Conservation (phyloP, 495 filamentous ascomycete genomes). For the Podospora fimiseda region DNA sequence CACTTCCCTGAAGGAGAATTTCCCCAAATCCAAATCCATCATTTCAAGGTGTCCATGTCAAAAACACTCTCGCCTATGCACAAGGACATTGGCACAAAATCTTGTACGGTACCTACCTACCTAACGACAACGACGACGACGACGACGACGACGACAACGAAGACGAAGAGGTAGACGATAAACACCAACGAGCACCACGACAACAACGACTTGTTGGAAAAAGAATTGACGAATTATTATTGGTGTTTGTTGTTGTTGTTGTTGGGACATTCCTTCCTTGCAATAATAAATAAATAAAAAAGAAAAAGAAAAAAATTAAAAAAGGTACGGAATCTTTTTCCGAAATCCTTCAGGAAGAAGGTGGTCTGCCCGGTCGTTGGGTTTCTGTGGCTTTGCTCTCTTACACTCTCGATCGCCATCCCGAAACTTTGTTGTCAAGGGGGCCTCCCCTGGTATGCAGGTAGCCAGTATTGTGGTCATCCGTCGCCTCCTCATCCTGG, state of each 20-base stretch:
- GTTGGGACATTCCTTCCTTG: not conserved
- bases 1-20: not conserved
- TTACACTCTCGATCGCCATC: conserved; percentile 18
- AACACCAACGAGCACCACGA: not conserved
- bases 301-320: too few relatives aligned
- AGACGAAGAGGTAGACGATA: not conserved
- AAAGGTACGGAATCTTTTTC: conserved; percentile 1
- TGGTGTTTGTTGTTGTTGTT: not conserved
- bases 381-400: not conserved
- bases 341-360: not conserved
- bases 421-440: conserved; percentile 25
- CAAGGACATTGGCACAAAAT: not conserved
- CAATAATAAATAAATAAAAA: too few relatives aligned
- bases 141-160: not conserved
- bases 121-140: not conserved
- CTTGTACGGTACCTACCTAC: too few relatives aligned
- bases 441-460: conserved; percentile 29
- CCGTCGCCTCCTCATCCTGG: conserved; percentile 9
- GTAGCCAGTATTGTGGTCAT: conserved; percentile 22
- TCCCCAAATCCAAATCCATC: not conserved
- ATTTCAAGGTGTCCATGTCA: too few relatives aligned
- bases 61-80: not conserved
- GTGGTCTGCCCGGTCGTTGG: not conserved
- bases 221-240: not conserved
- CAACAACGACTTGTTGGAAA: too few relatives aligned